Conservation (phyloP, 2,329 filamentous ascomycete species). For the Mollisia scopiformis region DNA sequence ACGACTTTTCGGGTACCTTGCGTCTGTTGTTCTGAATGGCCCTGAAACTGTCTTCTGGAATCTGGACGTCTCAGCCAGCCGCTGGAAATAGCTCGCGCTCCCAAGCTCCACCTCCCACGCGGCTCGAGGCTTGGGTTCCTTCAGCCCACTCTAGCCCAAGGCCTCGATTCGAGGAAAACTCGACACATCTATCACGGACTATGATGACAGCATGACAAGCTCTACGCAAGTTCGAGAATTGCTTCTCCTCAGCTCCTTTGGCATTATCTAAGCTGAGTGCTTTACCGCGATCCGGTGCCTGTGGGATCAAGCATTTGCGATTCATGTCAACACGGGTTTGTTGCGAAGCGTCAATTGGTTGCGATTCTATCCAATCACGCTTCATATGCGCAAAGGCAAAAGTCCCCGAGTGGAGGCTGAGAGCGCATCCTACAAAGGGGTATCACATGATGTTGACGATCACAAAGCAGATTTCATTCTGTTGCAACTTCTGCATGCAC, state of each 20-base stretch:
- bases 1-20: background rate
- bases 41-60: background rate
- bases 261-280: background rate
- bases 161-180: background rate
- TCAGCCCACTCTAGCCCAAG: background rate
- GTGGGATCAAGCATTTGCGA: background rate
- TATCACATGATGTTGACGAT: background rate
- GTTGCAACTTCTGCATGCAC: background rate
- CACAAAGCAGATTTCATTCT: background rate
- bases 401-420: background rate
- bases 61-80: slow-evolving; percentile 1
- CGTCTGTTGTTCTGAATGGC: background rate
- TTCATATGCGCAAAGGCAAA: background rate
- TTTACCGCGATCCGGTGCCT: background rate
- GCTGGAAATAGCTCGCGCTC: background rate
- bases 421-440: background rate
- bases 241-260: background rate
- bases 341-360: background rate
- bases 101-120: background rate
- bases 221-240: background rate
- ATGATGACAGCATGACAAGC: background rate
- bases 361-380: background rate
- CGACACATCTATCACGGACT: background rate
- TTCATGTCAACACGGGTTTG: background rate
- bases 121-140: background rate